Evolutionary conservation across 2,329 filamentous ascomycete genomes (phyloP).

Genomic region (Lasiodiplodia sp.): DNA sequence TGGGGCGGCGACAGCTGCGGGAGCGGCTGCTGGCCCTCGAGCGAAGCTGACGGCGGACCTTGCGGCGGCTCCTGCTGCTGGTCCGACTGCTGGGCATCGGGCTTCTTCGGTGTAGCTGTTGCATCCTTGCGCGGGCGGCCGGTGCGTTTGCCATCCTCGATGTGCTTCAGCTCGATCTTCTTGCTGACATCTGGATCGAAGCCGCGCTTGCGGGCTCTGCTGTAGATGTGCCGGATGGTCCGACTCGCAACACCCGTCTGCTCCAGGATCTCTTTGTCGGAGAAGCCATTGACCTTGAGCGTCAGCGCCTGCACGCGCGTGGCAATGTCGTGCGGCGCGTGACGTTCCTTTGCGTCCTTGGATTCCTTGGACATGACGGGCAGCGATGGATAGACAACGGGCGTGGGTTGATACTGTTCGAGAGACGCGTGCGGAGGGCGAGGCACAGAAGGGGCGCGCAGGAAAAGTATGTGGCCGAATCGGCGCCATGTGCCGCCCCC

Average conservation of each 20-base stretch:
- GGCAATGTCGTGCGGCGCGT: slow-evolving; percentile 30
- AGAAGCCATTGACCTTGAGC: slow-evolving; percentile 32
- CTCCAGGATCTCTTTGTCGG: slow-evolving; percentile 29
- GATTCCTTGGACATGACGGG: slow-evolving; percentile 25
- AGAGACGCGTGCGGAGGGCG: slow-evolving; percentile 20
- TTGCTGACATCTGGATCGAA: slow-evolving; percentile 27
- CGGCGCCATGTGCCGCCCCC: not conserved
- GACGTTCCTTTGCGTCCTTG: slow-evolving; percentile 27
- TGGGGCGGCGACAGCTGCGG: slow-evolving; percentile 14
- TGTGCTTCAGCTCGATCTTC: slow-evolving; percentile 28
- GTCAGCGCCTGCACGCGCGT: slow-evolving; percentile 30
- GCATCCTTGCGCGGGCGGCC: slow-evolving; percentile 30
- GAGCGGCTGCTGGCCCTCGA: slow-evolving; percentile 23
- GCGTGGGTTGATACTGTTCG: slow-evolving; percentile 26
- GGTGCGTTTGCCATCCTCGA: slow-evolving; percentile 29
- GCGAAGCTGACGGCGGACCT: slow-evolving; percentile 12
- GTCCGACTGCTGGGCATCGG: slow-evolving; percentile 10
- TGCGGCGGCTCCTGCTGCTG: slow-evolving; percentile 25
- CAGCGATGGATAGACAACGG: not conserved
- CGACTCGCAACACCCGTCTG: slow-evolving; percentile 30
- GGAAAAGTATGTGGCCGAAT: slow-evolving; percentile 5
- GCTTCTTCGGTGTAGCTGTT: slow-evolving; percentile 22
- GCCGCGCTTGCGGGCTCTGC: slow-evolving; percentile 29
- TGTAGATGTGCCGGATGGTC: slow-evolving; percentile 30
- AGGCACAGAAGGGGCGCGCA: slow-evolving; percentile 1